Evolutionary conservation across 148 eudicot genomes (phyloP).

Genomic region (Nyssa sinensis): DNA sequence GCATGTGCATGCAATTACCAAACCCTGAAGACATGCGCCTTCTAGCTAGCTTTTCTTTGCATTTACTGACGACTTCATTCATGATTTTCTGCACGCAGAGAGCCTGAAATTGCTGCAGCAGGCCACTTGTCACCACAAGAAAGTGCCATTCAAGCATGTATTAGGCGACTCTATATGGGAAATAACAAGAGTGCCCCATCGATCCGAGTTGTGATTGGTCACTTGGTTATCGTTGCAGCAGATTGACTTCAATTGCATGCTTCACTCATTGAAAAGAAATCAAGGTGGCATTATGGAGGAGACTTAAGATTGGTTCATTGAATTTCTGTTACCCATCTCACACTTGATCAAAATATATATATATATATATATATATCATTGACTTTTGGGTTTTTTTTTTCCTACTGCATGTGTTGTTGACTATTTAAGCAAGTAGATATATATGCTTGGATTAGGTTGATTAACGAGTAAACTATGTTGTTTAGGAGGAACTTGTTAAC

Average conservation of each 20-base stretch:
- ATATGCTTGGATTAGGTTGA: neutral
- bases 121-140: neutral
- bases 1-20: constrained; percentile 20
- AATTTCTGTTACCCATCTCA: neutral
- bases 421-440: neutral
- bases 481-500: neutral
- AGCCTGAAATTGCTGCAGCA: neutral
- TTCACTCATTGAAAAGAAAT: neutral
- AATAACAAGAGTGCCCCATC: neutral
- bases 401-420: neutral
- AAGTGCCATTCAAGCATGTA: neutral
- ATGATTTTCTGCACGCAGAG: neutral
- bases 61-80: neutral
- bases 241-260: neutral
- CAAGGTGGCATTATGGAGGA: neutral
- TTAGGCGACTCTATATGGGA: neutral
- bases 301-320: neutral
- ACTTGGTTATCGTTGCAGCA: neutral
- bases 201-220: neutral
- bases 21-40: constrained; percentile 24
- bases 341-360: neutral
- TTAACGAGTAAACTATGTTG: neutral
- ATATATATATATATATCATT: neutral
- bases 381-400: neutral
- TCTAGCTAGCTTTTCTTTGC: neutral